Evolutionary conservation across 441 rosid genomes (phyloP).

Genomic region (Daphne laureola): DNA sequence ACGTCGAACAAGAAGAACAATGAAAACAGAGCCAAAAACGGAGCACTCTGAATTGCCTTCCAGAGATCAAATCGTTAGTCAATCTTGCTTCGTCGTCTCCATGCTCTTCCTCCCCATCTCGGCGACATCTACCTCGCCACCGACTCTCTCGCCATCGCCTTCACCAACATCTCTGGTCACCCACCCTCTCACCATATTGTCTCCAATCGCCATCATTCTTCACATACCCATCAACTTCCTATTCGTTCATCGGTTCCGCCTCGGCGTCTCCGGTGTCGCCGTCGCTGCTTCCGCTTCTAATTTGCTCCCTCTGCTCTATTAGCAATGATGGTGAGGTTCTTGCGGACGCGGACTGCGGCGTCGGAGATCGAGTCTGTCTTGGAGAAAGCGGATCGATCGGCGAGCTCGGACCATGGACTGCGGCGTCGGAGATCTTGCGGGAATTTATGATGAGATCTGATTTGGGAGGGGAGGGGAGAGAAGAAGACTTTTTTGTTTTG

Average conservation of each 20-base stretch:
- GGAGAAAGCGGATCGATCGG: no score
- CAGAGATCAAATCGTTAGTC: slow-evolving; percentile 63
- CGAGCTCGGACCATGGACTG: no score
- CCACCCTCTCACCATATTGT: slow-evolving; percentile 68
- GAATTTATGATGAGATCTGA: no score
- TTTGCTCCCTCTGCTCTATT: slow-evolving; percentile 38
- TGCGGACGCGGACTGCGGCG: no score
- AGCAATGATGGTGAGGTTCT: no score
- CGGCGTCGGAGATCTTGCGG: no score
- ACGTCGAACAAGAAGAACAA: slow-evolving; percentile 49
- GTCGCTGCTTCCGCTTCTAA: slow-evolving; percentile 59
- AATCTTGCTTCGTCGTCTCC: slow-evolving; percentile 59
- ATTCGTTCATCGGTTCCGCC: slow-evolving; percentile 46
- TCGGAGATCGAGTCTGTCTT: no score
- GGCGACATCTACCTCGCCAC: slow-evolving; percentile 69
- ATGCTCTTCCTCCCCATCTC: slow-evolving; percentile 77
- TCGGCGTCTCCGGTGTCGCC: slow-evolving; percentile 76
- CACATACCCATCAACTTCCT: slow-evolving; percentile 60
- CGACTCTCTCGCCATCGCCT: slow-evolving; percentile 73
- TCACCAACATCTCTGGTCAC: slow-evolving; percentile 96
- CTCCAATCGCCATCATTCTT: slow-evolving; percentile 56
- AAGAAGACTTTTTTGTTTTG: no score
- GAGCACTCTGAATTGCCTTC: slow-evolving; percentile 23
- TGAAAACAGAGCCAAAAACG: no score
- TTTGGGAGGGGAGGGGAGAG: no score